Base-by-base conservation (phyloP, 768 basidiomycete species). In the Hysterangium stoloniferum region DNA sequence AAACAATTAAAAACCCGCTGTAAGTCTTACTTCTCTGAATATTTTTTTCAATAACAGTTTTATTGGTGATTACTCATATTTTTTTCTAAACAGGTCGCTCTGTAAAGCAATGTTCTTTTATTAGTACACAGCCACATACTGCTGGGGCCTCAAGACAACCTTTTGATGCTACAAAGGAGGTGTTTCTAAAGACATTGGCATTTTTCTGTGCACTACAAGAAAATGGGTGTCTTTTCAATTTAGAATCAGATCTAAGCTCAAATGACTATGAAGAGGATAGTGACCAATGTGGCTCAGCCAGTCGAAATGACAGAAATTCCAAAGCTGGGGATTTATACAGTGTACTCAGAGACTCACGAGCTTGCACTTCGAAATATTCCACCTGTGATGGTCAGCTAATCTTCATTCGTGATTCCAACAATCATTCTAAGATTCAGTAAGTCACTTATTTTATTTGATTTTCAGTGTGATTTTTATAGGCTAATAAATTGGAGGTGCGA, bases 151-250 rank as follows among this genome's bases (percentile, higher is more conserved):
- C 4, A 12, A 5, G 29, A 27, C 6, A 40, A n/a, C n/a, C 17
- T 27, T 37, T 27, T 11, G 38, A 11, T 17, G 27, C 19, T 24
- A 11, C 5, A 44, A 11, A 22, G 9, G 55, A 58, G 36, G 47
- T 62, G 5, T 61, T 62, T 45, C 17, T 40, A 2, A 61, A 61
- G 34, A 62, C 61, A 5, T 41, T 62, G 3, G 57, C 52, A 2
- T 57, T 62, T 41, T 62, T 48, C 35, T 59, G 57, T 50, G 52
- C 57, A 17, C 28, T 62, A 6, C 22, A 5, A 1, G 54, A 61
- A 13, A 52, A 54, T 17, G 61, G 60, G 8, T 61, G 60, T 38
- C 33, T 47, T 7, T 58, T 62, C 32, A 45, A 19, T n/a, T n/a
- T n/a, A n/a, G n/a, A n/a, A n/a, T n/a, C n/a, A 27, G 7, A 7